phyloP scores from a whole-genome alignment of 2,329 filamentous ascomycete species.

The Domatiomyces catenatus region DNA sequence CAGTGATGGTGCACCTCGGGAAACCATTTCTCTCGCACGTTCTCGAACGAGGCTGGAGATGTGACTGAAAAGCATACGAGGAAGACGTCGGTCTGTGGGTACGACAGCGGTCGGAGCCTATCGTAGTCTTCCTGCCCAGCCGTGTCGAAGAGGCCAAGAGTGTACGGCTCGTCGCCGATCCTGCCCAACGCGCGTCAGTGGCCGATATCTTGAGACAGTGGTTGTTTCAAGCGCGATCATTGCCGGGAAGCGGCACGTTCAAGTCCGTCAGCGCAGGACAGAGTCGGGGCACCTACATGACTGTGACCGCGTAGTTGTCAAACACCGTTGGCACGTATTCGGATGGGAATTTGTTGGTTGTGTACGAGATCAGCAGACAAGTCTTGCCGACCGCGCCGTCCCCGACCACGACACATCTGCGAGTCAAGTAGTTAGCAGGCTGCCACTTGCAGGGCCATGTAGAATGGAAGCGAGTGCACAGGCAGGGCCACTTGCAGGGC shows the following conservation, averaged over 20 bases:
- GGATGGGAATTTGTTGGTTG: conserved; percentile 97
- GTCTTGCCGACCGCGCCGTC: conserved; percentile 99
- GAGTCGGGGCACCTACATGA: conserved; percentile 57
- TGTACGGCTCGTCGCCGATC: conserved; percentile 98
- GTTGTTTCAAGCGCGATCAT: neutral
- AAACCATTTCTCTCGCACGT: conserved; percentile 98
- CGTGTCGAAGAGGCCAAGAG: conserved; percentile 92
- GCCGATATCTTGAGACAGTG: neutral
- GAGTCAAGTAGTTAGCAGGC: conserved; percentile 5
- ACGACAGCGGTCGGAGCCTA: conserved; percentile 85
- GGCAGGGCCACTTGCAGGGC: too few species aligned
- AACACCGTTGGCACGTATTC: conserved; percentile 99
- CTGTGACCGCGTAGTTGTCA: conserved; percentile 98
- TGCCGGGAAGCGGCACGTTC: neutral
- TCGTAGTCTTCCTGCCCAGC: conserved; percentile 99
- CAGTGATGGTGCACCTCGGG: conserved; percentile 98
- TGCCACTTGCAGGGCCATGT: neutral
- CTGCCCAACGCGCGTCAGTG: conserved; percentile 32
- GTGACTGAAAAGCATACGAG: conserved; percentile 98
- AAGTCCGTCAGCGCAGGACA: conserved; percentile 1
- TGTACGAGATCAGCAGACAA: conserved; percentile 97
- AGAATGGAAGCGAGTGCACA: neutral
- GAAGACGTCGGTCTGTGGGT: conserved; percentile 97
- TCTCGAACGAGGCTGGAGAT: conserved; percentile 93
- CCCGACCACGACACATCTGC: conserved; percentile 93